Evolutionary conservation across 2,329 filamentous ascomycete species (phyloP).

Genomic region (Coleophoma eucalyptorum): DNA sequence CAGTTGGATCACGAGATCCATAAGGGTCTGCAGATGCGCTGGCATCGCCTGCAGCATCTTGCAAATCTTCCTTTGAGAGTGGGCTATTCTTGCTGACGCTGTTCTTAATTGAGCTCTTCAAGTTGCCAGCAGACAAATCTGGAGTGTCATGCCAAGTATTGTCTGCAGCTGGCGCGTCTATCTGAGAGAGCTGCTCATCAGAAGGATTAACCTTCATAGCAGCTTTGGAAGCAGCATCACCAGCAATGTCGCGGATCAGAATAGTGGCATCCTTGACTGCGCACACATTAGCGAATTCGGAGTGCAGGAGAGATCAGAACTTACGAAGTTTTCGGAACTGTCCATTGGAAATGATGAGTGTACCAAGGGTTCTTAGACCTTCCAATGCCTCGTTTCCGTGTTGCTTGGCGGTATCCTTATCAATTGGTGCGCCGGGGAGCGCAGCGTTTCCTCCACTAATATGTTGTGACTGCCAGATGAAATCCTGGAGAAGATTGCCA

Average conservation of each 20-base stretch:
- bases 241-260: conserved; percentile 84
- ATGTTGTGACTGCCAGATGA: conserved; percentile 88
- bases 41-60: conserved; percentile 56
- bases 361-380: conserved; percentile 83
- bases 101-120: conserved; percentile 65
- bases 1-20: conserved; percentile 48
- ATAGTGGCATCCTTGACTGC: conserved; percentile 73
- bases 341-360: conserved; percentile 88
- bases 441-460: conserved; percentile 61
- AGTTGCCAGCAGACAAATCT: conserved; percentile 63
- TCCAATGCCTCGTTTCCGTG: conserved; percentile 82
- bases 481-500: conserved; percentile 90
- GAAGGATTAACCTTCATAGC: conserved; percentile 73
- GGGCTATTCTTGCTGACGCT: conserved; percentile 52
- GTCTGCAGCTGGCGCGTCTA: conserved; percentile 82
- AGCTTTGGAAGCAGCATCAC: conserved; percentile 80
- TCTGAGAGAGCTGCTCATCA: conserved; percentile 70
- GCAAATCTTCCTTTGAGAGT: conserved; percentile 49
- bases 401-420: conserved; percentile 74
- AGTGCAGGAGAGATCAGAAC: neutral
- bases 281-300: too few species aligned
- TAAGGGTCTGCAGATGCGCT: conserved; percentile 51
- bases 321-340: conserved; percentile 45
- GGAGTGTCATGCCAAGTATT: conserved; percentile 93
- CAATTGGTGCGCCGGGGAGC: conserved; percentile 62